Percentiles rank a stretch among this genome's conserved stretches.
Conservation (phyloP, 257 asterid genomes). For the Datura wrightii region DNA sequence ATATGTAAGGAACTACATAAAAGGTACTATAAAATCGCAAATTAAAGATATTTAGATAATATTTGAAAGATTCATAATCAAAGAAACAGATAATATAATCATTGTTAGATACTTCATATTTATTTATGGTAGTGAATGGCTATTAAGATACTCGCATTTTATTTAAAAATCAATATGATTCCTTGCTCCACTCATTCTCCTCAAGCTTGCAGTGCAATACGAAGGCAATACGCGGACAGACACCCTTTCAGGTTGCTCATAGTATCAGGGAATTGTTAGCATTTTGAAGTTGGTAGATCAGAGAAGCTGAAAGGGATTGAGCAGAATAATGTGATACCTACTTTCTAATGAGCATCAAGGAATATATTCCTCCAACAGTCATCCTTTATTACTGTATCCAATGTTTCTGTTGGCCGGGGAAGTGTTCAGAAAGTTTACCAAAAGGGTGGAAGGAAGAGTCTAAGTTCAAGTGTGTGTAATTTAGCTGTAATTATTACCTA, state of each 20-base stretch:
- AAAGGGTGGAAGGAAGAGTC: neutral
- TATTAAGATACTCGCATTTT: neutral
- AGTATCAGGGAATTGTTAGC: neutral
- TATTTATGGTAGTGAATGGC: neutral
- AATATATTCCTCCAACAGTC: neutral
- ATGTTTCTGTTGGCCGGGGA: neutral
- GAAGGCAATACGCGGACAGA: neutral
- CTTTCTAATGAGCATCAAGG: slow-evolving; percentile 23
- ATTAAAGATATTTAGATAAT: neutral
- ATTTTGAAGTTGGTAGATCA: neutral
- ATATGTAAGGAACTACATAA: neutral
- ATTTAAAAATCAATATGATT: neutral
- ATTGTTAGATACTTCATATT: neutral
- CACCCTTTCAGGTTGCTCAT: neutral
- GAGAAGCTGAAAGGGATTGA: neutral
- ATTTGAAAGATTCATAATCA: neutral
- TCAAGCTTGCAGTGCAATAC: neutral
- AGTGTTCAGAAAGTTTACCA: neutral
- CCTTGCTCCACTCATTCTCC: neutral
- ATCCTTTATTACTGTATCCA: neutral
- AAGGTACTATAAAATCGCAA: neutral
- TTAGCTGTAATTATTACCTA: neutral
- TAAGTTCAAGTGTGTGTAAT: neutral
- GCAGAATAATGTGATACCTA: slow-evolving; percentile 7
- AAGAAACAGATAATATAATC: neutral